Percentiles rank a stretch among this genome's conserved stretches.
Evolutionary conservation across 192 early-diverging fungal species (phyloP).

Genomic region (Martensiomyces pterosporus): DNA sequence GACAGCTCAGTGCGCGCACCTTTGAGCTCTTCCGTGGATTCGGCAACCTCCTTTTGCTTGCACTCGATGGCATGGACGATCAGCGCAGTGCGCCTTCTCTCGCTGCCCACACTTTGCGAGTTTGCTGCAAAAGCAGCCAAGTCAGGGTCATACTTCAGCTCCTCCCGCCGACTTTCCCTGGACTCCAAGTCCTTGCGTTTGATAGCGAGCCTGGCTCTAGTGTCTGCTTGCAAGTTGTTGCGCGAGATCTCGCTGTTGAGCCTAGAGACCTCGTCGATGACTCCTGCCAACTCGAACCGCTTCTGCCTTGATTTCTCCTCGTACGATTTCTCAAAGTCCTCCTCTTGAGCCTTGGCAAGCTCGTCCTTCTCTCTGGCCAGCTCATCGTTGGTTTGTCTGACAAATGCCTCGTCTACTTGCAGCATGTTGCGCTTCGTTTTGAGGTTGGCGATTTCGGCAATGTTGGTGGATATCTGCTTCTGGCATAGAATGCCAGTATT

Average conservation of each 20-base stretch:
- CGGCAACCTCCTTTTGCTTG: slow-evolving; percentile 22
- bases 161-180: slow-evolving; percentile 5
- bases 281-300: slow-evolving; percentile 36
- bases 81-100: slow-evolving; percentile 19
- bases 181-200: slow-evolving; percentile 52
- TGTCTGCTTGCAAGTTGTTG: slow-evolving; percentile 60
- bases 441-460: slow-evolving; percentile 14
- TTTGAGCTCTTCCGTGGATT: slow-evolving; percentile 8
- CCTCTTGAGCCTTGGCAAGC: slow-evolving; percentile 16
- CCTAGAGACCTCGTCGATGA: slow-evolving; percentile 43
- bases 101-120: slow-evolving; percentile 5
- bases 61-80: slow-evolving; percentile 16
- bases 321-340: slow-evolving; percentile 12
- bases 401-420: slow-evolving; percentile 9
- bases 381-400: slow-evolving; percentile 10
- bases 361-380: slow-evolving; percentile 27
- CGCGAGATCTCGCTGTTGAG: slow-evolving; percentile 56
- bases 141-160: slow-evolving; percentile 7
- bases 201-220: slow-evolving; percentile 57
- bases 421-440: slow-evolving; percentile 22
- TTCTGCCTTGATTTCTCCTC: slow-evolving; percentile 30
- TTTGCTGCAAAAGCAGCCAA: slow-evolving; percentile 9
- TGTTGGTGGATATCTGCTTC: slow-evolving; percentile 14
- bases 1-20: slow-evolving; percentile 9
- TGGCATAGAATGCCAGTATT: slow-evolving; percentile 19